Evolutionary conservation across 2,329 filamentous ascomycete species (phyloP).

Genomic region (Calonectria honghensis): DNA sequence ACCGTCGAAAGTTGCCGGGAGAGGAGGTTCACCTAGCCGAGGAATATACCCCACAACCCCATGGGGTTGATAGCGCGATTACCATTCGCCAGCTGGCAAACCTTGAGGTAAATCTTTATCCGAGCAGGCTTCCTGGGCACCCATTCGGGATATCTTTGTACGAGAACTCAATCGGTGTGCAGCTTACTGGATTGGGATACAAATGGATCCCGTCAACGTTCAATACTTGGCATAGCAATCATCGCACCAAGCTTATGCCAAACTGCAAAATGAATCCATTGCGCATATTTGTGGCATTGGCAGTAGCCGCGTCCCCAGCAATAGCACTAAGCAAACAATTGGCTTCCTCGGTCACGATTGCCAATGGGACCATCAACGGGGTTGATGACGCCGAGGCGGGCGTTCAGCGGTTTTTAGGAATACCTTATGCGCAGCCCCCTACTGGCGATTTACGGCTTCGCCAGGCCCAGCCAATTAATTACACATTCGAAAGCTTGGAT

Average conservation of each 20-base stretch:
- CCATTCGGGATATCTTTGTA: not conserved
- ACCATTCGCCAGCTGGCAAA: not conserved
- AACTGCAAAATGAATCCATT: not conserved
- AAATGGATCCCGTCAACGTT: not conserved
- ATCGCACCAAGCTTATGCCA: too few species aligned
- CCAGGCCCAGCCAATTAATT: slow-evolving; percentile 3
- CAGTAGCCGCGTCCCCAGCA: not conserved
- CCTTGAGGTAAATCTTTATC: slow-evolving; percentile 6
- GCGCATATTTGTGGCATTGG: not conserved
- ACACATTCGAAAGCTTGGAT: slow-evolving; percentile 9
- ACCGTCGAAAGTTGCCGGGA: slow-evolving; percentile 6
- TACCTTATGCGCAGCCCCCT: slow-evolving; percentile 13
- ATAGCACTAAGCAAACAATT: not conserved
- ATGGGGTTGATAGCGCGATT: not conserved
- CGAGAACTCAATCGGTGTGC: too few species aligned
- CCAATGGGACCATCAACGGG: not conserved
- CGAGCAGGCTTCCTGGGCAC: not conserved
- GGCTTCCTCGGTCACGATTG: not conserved
- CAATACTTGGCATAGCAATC: not conserved
- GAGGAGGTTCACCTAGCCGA: slow-evolving; percentile 12
- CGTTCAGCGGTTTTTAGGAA: slow-evolving; percentile 6
- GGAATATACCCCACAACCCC: slow-evolving; percentile 24
- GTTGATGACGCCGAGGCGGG: not conserved
- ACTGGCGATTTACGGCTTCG: not conserved
- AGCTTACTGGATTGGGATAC: slow-evolving; percentile 13